A percentile compares a stretch with the other conserved stretches of the same genome.
Evolutionary conservation across 257 asterid genomes (phyloP).

Genomic region (Haberlea rhodopensis): DNA sequence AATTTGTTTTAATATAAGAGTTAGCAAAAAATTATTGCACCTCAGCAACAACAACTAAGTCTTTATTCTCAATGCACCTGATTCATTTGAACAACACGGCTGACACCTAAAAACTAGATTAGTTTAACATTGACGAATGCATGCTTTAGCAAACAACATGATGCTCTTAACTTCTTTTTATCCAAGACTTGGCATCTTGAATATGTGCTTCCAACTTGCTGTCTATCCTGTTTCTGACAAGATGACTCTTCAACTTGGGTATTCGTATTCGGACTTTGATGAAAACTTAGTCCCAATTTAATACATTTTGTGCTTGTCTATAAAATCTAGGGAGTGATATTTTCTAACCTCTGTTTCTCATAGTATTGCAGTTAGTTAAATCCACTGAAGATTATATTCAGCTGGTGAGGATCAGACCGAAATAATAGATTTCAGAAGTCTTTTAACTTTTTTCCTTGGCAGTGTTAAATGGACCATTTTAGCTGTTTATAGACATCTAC

Average conservation of each 20-base stretch:
- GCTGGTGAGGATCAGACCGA: neutral
- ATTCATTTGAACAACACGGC: neutral
- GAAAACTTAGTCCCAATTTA: neutral
- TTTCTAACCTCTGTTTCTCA: neutral
- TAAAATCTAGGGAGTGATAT: neutral
- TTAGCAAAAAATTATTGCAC: too few species aligned
- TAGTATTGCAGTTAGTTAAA: neutral
- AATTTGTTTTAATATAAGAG: too few species aligned
- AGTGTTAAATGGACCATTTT: neutral
- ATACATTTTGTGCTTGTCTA: neutral
- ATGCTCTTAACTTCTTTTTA: conserved; percentile 24
- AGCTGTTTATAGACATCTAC: neutral
- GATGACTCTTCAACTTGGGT: conserved; percentile 43
- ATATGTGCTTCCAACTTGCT: conserved; percentile 25
- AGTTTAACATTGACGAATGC: neutral
- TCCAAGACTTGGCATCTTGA: conserved; percentile 54
- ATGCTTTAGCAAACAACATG: neutral
- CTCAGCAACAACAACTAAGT: too few species aligned
- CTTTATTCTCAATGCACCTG: too few species aligned
- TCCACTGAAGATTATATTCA: neutral
- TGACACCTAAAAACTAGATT: too few species aligned
- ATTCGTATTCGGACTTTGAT: neutral
- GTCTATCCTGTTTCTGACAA: conserved; percentile 41
- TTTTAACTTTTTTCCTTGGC: neutral
- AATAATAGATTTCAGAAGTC: neutral